phyloP scores from a whole-genome alignment of 345 rosid species.

The Garcia nutans region DNA sequence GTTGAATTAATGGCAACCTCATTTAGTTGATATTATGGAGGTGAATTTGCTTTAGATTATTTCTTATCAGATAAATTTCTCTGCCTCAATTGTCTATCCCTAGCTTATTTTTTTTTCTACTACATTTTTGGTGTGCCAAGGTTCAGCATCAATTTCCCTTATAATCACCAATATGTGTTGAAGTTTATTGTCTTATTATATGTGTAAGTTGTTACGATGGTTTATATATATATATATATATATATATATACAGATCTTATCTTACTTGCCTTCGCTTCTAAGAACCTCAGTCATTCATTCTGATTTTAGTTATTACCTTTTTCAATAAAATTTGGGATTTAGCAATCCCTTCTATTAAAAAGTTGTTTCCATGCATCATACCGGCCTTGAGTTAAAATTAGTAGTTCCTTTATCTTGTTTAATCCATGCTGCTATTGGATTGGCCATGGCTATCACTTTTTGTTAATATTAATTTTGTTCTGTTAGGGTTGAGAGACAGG shows the following conservation, averaged over 20 bases:
- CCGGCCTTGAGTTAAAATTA: background rate
- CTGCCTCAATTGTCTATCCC: too few relatives aligned
- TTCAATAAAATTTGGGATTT: background rate
- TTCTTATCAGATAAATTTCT: too few relatives aligned
- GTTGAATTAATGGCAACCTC: too few relatives aligned
- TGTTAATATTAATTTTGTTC: background rate
- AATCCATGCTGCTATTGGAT: background rate
- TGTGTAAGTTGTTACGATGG: background rate
- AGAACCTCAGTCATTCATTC: background rate
- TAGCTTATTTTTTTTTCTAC: too few relatives aligned
- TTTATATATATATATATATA: background rate
- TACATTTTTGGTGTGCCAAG: too few relatives aligned
- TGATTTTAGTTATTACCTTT: background rate
- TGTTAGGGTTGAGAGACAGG: slow-evolving; percentile 68
- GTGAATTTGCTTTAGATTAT: too few relatives aligned
- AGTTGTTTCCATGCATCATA: background rate
- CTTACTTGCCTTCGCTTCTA: background rate
- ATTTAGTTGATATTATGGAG: too few relatives aligned
- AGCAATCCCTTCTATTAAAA: background rate
- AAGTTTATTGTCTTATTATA: too few relatives aligned
- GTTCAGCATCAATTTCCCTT: too few relatives aligned
- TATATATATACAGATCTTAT: background rate
- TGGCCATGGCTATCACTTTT: background rate
- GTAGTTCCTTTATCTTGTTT: background rate
- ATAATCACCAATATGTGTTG: too few relatives aligned